phyloP scores from a whole-genome alignment of 495 filamentous ascomycete genomes.

The Trypethelium eluteriae region DNA sequence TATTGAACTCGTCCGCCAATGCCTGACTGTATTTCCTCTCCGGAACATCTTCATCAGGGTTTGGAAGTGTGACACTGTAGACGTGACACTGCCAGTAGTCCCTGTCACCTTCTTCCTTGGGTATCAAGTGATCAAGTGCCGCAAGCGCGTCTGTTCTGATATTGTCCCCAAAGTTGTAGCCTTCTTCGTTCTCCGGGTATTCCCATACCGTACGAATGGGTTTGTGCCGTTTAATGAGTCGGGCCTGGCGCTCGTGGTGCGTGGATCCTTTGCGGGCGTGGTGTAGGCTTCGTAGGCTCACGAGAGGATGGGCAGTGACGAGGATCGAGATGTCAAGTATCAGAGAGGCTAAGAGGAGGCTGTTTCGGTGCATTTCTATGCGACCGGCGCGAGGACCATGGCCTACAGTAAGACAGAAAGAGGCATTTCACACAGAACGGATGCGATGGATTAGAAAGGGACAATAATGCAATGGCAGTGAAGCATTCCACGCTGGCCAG shows the following conservation, averaged over 20 bases:
- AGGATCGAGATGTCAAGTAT: not conserved
- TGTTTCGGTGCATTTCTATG: not conserved
- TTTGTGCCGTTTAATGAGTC: not conserved
- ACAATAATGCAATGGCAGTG: not conserved
- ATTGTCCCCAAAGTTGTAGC: constrained; percentile 2
- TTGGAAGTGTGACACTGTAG: not conserved
- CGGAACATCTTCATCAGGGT: not conserved
- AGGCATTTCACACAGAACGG: not conserved
- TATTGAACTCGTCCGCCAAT: not conserved
- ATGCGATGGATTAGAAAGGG: not conserved
- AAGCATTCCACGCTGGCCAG: not conserved
- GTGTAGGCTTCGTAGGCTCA: not conserved
- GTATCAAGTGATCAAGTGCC: not conserved
- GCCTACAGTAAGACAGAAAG: not conserved
- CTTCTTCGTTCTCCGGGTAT: not conserved
- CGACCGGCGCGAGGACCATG: not conserved
- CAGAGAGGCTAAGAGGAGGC: not conserved
- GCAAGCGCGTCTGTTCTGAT: not conserved
- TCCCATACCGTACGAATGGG: not conserved
- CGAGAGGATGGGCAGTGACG: not conserved
- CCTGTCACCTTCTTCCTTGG: not conserved
- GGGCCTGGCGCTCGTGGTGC: not conserved
- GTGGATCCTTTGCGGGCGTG: not conserved
- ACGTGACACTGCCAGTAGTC: not conserved
- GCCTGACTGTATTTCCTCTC: not conserved